Conservation (phyloP, 2,329 filamentous ascomycete genomes). For the Neofusicoccum umdonicola region DNA sequence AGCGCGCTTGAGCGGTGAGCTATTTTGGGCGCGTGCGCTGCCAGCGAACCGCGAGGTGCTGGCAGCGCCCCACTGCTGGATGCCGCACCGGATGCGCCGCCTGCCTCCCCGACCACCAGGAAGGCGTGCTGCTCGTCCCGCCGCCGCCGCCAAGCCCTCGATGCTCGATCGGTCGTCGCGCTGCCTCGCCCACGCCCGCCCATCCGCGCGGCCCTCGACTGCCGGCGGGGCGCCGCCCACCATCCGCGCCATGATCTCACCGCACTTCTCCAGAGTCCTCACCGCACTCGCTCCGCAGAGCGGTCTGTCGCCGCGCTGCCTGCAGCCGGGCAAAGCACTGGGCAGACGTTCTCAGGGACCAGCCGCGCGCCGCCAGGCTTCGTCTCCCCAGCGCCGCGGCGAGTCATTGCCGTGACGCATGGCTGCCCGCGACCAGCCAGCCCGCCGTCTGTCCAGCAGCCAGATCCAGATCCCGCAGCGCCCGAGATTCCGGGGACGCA, state of each 20-base stretch:
- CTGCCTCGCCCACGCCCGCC: neutral
- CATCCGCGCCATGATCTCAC: constrained; percentile 15
- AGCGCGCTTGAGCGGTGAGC: neutral
- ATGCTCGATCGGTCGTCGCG: neutral
- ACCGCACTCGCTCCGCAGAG: constrained; percentile 8
- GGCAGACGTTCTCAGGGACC: constrained; percentile 11
- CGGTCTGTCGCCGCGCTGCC: constrained; percentile 3
- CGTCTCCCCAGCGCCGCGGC: neutral
- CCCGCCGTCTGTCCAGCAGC: constrained; percentile 3
- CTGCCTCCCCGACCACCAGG: constrained; percentile 4
- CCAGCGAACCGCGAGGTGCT: neutral
- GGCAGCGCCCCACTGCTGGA: constrained; percentile 9
- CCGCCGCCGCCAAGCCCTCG: neutral
- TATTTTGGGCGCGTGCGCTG: constrained; percentile 2
- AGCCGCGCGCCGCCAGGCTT: neutral
- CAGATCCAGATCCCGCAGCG: constrained; percentile 4
- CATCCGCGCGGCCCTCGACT: neutral
- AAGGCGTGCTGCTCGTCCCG: no score
- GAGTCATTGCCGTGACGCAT: constrained; percentile 13
- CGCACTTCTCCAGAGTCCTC: constrained; percentile 13
- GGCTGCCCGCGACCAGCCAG: constrained; percentile 1
- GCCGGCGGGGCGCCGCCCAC: constrained; percentile 4
- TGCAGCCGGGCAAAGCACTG: constrained; percentile 1
- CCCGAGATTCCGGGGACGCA: constrained; percentile 7
- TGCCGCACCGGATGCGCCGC: constrained; percentile 10